These are phyloP conservation scores for Pleurotus citrinopileatus DNA, from an alignment of 768 basidiomycete species.

Conservation along the genomic window DNA sequence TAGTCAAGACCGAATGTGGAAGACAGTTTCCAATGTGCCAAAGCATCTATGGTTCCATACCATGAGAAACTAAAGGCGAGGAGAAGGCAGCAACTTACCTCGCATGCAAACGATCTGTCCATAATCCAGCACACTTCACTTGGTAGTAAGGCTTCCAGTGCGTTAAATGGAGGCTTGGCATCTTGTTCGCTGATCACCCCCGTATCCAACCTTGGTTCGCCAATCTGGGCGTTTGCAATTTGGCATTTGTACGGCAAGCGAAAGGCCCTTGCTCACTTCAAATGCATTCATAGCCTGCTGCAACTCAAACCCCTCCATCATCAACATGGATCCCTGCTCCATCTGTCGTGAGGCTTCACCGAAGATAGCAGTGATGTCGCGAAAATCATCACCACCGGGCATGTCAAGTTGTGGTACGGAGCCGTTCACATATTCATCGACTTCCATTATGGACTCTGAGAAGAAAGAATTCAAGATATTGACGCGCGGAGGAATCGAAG, in stretches of 20 bases:
- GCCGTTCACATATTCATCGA: slow-evolving; percentile 11
- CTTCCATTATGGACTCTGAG: slow-evolving; percentile 1
- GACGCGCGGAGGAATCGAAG: neutral
- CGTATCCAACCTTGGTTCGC: slow-evolving; percentile 87
- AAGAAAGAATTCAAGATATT: slow-evolving; percentile 5
- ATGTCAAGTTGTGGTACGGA: slow-evolving; percentile 23
- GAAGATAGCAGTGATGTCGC: slow-evolving; percentile 64
- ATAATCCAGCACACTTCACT: slow-evolving; percentile 89
- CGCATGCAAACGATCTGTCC: slow-evolving; percentile 72
- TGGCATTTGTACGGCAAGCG: neutral
- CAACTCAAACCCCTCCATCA: slow-evolving; percentile 69
- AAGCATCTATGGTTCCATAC: slow-evolving; percentile 66
- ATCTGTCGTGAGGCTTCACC: slow-evolving; percentile 61
- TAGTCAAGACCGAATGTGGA: slow-evolving; percentile 83
- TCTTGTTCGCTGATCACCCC: slow-evolving; percentile 54
- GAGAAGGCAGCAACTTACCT: no score
- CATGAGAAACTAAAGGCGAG: no score
- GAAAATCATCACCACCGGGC: slow-evolving; percentile 61
- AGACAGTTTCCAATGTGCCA: slow-evolving; percentile 86
- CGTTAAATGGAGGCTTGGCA: slow-evolving; percentile 53
- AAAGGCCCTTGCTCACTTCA: slow-evolving; percentile 49
- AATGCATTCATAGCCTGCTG: slow-evolving; percentile 94
- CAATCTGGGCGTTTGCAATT: slow-evolving; percentile 52
- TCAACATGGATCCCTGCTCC: slow-evolving; percentile 56
- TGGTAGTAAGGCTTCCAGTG: slow-evolving; percentile 59